Conservation (phyloP, 202 grass and related monocot species). For the Elaeis oleifera region DNA sequence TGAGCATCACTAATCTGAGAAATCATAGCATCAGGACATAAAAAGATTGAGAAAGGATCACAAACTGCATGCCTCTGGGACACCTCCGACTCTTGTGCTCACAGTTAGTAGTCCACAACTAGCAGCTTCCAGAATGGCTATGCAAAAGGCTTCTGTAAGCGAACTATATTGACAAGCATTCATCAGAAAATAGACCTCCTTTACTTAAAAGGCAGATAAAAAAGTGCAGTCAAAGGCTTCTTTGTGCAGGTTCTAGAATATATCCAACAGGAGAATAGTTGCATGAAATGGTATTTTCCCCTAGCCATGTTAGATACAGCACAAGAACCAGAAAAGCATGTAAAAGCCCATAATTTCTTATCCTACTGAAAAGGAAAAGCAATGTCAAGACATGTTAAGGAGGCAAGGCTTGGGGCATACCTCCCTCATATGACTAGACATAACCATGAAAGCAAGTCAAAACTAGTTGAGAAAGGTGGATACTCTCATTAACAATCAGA, state of each 20-base stretch:
- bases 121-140: slow-evolving; percentile 94
- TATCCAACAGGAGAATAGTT: not conserved
- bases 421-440: too few species aligned
- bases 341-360: too few species aligned
- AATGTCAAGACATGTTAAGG: not conserved
- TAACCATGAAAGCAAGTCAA: too few species aligned
- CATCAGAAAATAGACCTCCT: not conserved
- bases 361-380: not conserved
- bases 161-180: slow-evolving; percentile 49
- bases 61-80: slow-evolving; percentile 55
- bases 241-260: not conserved
- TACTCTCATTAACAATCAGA: too few species aligned
- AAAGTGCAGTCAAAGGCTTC: not conserved
- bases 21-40: not conserved
- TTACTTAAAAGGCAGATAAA: not conserved
- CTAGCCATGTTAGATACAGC: too few species aligned
- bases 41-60: slow-evolving; percentile 16
- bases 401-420: too few species aligned
- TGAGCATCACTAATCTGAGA: not conserved
- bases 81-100: slow-evolving; percentile 91
- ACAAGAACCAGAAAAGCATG: too few species aligned
- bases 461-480: too few species aligned
- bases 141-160: slow-evolving; percentile 93
- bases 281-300: slow-evolving; percentile 1
- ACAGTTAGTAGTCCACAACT: slow-evolving; percentile 89